Evolutionary conservation across 2,329 filamentous ascomycete species (phyloP).

Genomic region (Aureobasidium sp.): DNA sequence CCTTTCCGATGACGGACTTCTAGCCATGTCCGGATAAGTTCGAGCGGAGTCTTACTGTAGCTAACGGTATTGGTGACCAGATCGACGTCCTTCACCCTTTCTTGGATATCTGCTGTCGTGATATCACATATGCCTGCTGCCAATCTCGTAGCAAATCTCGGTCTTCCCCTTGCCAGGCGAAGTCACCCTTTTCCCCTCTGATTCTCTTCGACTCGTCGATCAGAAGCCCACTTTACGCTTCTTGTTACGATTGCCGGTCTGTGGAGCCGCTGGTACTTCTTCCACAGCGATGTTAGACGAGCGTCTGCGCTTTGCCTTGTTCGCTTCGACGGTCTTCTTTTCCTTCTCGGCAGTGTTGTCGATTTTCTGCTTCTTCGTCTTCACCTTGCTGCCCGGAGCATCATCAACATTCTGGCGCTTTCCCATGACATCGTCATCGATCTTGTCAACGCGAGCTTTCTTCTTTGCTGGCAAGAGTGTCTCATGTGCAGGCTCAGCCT

Average conservation of each 20-base stretch:
- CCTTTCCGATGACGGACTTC: no score
- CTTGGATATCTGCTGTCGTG: no score
- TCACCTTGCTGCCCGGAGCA: neutral
- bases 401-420: neutral
- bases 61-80: no score
- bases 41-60: no score
- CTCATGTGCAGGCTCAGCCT: slow-evolving; percentile 9
- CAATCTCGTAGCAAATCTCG: no score
- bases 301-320: slow-evolving; percentile 6
- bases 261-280: neutral
- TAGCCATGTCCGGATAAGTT: no score
- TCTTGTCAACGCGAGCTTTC: neutral
- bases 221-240: neutral
- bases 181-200: no score
- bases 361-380: neutral
- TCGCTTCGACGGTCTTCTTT: neutral
- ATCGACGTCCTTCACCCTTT: no score
- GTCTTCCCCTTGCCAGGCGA: no score
- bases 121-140: no score
- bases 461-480: slow-evolving; percentile 12
- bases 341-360: neutral
- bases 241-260: neutral
- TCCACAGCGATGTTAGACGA: neutral
- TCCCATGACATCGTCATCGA: neutral
- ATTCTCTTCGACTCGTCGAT: neutral